phyloP scores from a whole-genome alignment of 257 asterid species.

The Solanum lignicaule region DNA sequence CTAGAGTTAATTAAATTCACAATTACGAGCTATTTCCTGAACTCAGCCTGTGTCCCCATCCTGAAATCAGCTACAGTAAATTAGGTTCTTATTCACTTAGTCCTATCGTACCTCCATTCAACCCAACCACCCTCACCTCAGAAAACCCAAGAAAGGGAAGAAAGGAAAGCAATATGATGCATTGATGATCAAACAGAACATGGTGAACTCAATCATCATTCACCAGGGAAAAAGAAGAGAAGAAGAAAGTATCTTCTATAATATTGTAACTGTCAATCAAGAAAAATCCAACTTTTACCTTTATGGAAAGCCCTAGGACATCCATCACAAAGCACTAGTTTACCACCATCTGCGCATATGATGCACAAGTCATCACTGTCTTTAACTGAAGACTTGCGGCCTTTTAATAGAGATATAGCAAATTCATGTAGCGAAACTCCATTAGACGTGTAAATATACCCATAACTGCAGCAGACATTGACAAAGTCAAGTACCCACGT shows the following conservation, averaged over 20 bases:
- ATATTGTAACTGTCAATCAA: background rate
- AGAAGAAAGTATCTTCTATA: background rate
- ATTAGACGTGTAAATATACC: constrained; percentile 88
- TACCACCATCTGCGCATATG: constrained; percentile 99
- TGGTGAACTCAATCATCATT: background rate
- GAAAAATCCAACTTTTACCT: constrained; percentile 42
- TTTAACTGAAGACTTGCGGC: constrained; percentile 56
- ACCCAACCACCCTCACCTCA: background rate
- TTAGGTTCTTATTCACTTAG: background rate
- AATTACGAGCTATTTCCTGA: background rate
- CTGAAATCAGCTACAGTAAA: background rate
- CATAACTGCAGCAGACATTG: constrained; percentile 56
- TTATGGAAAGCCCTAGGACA: constrained; percentile 98
- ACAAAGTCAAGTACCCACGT: constrained; percentile 10
- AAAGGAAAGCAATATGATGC: background rate
- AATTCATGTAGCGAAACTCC: constrained; percentile 97
- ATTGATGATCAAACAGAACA: background rate
- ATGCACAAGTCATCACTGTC: constrained; percentile 91
- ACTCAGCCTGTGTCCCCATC: background rate
- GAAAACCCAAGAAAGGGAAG: background rate
- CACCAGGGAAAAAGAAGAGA: background rate
- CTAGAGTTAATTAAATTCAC: background rate
- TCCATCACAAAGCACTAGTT: constrained; percentile 96
- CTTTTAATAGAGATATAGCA: constrained; percentile 72
- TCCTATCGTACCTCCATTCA: background rate